phyloP scores from a whole-genome alignment of 2,329 filamentous ascomycete genomes.

The Penicillium sp. region DNA sequence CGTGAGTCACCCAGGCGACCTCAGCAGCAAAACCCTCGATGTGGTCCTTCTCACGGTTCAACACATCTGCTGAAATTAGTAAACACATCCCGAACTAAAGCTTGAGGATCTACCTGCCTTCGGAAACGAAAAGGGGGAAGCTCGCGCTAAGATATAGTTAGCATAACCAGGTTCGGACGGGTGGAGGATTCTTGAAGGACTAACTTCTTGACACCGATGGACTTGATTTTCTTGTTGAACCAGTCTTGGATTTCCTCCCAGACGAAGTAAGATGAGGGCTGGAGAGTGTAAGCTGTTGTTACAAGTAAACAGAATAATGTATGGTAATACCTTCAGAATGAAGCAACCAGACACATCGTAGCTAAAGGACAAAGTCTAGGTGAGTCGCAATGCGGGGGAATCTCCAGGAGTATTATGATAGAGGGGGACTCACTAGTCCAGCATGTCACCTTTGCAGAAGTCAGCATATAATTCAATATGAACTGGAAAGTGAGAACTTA shows the following conservation, averaged over 20 bases:
- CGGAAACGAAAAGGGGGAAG: slow-evolving; percentile 93
- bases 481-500: not conserved
- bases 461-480: not conserved
- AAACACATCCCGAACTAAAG: not conserved
- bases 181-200: not conserved
- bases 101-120: slow-evolving; percentile 37
- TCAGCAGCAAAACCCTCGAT: slow-evolving; percentile 95
- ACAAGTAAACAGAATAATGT: not conserved
- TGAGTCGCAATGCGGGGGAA: not conserved
- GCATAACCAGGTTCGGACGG: not conserved
- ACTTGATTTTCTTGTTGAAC: slow-evolving; percentile 74
- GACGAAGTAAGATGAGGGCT: slow-evolving; percentile 68
- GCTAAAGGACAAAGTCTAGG: slow-evolving; percentile 25
- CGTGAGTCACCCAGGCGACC: slow-evolving; percentile 57
- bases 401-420: not conserved
- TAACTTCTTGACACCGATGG: slow-evolving; percentile 82
- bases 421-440: slow-evolving; percentile 68
- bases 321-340: slow-evolving; percentile 70
- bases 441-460: slow-evolving; percentile 65
- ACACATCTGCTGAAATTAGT: slow-evolving; percentile 62
- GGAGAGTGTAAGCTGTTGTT: slow-evolving; percentile 10
- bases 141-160: slow-evolving; percentile 81
- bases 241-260: slow-evolving; percentile 68
- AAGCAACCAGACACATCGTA: slow-evolving; percentile 98
- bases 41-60: slow-evolving; percentile 88